phyloP scores from a whole-genome alignment of 83 land plant species.

The Picea mariana region DNA sequence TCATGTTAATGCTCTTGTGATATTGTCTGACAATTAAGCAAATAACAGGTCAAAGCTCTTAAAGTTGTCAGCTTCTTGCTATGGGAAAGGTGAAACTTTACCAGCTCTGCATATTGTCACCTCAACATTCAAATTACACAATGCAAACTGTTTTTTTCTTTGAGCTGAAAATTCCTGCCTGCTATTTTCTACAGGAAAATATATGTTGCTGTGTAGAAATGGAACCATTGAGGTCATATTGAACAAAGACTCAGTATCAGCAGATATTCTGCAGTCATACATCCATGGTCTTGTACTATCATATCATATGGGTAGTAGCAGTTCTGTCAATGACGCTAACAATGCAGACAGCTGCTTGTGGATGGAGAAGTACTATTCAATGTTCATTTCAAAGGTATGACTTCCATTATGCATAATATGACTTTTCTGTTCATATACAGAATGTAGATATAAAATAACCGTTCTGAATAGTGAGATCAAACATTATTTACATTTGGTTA shows the following conservation, averaged over 20 bases:
- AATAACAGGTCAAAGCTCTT: constrained; percentile 9
- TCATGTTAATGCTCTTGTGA: not conserved
- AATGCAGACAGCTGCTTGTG: constrained; percentile 47
- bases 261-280: constrained; percentile 53
- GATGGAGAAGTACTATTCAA: constrained; percentile 55
- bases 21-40: constrained; percentile 1
- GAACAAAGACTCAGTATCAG: constrained; percentile 47
- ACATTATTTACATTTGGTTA: not conserved
- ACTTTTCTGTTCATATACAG: constrained; percentile 6
- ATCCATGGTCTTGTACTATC: constrained; percentile 57
- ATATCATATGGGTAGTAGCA: constrained; percentile 20
- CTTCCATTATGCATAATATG: not conserved
- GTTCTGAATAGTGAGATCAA: not conserved
- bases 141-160: not conserved
- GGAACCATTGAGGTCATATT: constrained; percentile 31
- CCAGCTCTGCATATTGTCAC: not conserved
- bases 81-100: not conserved
- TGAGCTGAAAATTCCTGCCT: not conserved
- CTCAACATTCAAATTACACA: not conserved
- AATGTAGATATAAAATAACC: not conserved
- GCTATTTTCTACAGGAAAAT: constrained; percentile 39
- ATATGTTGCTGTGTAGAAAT: constrained; percentile 43
- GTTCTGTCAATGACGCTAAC: not conserved
- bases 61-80: not conserved
- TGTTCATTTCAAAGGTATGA: constrained; percentile 52